Conservation (phyloP, 805 yeast species). For the Hanseniaspora nectarophila region DNA sequence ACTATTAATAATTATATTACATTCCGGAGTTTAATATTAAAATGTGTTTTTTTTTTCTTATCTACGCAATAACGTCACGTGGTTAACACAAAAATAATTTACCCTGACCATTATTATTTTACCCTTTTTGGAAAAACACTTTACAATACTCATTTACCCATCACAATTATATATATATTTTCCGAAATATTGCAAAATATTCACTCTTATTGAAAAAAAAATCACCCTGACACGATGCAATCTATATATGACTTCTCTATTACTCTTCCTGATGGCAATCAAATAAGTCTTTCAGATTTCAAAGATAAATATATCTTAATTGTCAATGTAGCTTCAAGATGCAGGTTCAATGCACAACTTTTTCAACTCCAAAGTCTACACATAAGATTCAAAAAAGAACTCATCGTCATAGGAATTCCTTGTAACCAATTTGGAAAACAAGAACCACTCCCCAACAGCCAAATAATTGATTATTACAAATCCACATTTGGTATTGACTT, state of each 20-base stretch:
- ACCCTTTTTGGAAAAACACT: no score
- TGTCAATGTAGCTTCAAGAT: constrained; percentile 85
- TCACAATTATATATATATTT: no score
- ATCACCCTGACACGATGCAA: no score
- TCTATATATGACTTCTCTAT: constrained; percentile 38
- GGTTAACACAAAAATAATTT: no score
- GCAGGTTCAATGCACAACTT: constrained; percentile 74
- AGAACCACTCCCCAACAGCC: constrained; percentile 62
- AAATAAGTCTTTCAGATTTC: constrained; percentile 45
- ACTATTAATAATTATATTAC: no score
- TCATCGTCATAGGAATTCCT: constrained; percentile 71
- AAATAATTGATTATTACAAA: constrained; percentile 62
- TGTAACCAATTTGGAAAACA: constrained; percentile 80
- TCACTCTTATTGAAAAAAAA: no score
- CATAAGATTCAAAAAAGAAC: constrained; percentile 47
- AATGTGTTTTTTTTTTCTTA: no score
- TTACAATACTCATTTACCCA: no score
- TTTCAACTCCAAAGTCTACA: constrained; percentile 57
- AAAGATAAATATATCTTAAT: constrained; percentile 75
- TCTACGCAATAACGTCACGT: no score
- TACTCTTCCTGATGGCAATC: constrained; percentile 45
- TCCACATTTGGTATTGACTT: constrained; percentile 64
- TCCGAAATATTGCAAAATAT: no score
- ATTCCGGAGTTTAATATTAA: no score
- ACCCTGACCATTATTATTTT: no score